Evolutionary conservation across 2,329 filamentous ascomycete species (phyloP).

Genomic region (Penicillium sp.): DNA sequence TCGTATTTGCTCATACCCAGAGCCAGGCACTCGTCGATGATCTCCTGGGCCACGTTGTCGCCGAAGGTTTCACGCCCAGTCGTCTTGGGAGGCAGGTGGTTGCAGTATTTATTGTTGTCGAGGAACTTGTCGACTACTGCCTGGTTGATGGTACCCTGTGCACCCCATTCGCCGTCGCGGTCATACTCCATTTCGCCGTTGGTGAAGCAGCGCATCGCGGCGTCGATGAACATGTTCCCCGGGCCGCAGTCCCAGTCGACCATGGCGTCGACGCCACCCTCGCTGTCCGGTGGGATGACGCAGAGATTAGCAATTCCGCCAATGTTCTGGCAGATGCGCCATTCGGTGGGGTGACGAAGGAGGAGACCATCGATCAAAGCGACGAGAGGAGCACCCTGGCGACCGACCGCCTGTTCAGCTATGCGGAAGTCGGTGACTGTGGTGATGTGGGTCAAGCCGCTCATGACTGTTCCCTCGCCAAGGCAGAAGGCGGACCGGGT

Average conservation of each 20-base stretch:
- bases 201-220: conserved; percentile 51
- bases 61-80: conserved; percentile 57
- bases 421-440: conserved; percentile 51
- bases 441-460: conserved; percentile 54
- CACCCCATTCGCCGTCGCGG: conserved; percentile 48
- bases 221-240: conserved; percentile 54
- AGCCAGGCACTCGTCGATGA: conserved; percentile 45
- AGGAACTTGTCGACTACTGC: conserved; percentile 51
- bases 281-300: conserved; percentile 2
- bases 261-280: conserved; percentile 4
- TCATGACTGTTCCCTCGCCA: conserved; percentile 54
- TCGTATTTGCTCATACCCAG: conserved; percentile 32
- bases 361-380: conserved; percentile 54
- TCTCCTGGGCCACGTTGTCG: conserved; percentile 49
- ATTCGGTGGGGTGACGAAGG: conserved; percentile 52
- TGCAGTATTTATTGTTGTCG: conserved; percentile 46
- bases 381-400: conserved; percentile 53
- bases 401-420: conserved; percentile 50
- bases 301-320: conserved; percentile 53
- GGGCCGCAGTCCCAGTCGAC: conserved; percentile 49
- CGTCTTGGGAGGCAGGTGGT: conserved; percentile 49
- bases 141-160: conserved; percentile 47
- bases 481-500: conserved; percentile 49
- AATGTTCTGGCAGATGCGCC: conserved; percentile 58
- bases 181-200: conserved; percentile 49